Evolutionary conservation across 106 monocot genomes (phyloP).

Genomic region (Posidonia australis): DNA sequence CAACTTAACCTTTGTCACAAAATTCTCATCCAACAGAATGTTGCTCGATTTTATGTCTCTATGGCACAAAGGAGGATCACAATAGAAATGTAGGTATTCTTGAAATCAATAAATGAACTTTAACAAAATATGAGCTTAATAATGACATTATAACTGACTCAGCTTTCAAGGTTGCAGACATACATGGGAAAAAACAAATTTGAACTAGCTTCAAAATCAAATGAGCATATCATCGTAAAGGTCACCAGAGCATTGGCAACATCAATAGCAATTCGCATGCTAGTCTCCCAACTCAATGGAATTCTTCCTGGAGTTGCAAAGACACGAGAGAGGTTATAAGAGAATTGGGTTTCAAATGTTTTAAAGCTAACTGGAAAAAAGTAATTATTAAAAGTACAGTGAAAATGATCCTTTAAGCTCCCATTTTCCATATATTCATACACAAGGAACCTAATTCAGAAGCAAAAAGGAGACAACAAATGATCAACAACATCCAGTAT

Average conservation of each 20-base stretch:
- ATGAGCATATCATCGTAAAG: neutral
- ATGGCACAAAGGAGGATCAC: slow-evolving; percentile 91
- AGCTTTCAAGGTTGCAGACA: too few relatives aligned
- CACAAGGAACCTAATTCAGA: slow-evolving; percentile 60
- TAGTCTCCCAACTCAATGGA: slow-evolving; percentile 57
- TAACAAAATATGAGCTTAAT: too few relatives aligned
- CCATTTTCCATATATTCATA: slow-evolving; percentile 98
- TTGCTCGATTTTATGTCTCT: slow-evolving; percentile 96
- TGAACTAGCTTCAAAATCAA: too few relatives aligned
- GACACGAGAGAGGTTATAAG: neutral
- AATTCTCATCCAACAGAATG: slow-evolving; percentile 87
- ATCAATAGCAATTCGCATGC: slow-evolving; percentile 77
- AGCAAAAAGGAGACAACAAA: slow-evolving; percentile 1
- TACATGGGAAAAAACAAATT: neutral
- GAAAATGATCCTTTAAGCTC: slow-evolving; percentile 91
- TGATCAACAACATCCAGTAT: neutral
- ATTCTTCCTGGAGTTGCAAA: slow-evolving; percentile 50
- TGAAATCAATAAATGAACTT: slow-evolving; percentile 20
- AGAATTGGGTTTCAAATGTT: neutral
- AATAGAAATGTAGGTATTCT: slow-evolving; percentile 99
- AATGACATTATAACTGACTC: neutral
- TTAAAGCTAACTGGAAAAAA: neutral
- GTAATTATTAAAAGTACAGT: slow-evolving; percentile 27
- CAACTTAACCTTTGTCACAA: slow-evolving; percentile 67
- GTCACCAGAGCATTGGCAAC: slow-evolving; percentile 95